Base-by-base conservation (phyloP, 1,139 yeast genomes). In the Keqinozyma sinolaborantium region DNA sequence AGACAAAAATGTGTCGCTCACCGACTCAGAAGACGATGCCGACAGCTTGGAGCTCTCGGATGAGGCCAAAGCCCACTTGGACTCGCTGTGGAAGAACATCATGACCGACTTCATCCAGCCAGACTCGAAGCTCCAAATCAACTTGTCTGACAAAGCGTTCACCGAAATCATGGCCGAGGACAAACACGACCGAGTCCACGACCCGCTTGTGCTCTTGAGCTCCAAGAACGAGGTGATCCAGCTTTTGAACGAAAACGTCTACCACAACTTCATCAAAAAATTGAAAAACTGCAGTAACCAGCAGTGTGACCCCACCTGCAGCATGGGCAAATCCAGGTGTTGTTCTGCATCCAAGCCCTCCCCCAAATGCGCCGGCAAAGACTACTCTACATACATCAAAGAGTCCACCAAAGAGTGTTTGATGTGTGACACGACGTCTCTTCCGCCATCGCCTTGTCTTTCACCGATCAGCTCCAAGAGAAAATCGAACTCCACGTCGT, bases 221-320 rank as follows among this genome's bases (percentile, higher is more conserved):
- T 73, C 76, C 3, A 65, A 65, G 40, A 57, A 59, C 32, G 73
- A 70, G 30, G 64, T 68, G 5, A 32, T 69, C 16, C 70, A 64
- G 36, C 39, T 73, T 16, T 45, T 73, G 23, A 58, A 70, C 37
- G 78, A 71, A 41, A 73, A 72, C 40, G 71, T 61, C 4, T 70
- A 67, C 39, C 35, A 40, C 29, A 34, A 40, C 29, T 40, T 41
- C 33, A 29, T 41, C 20, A 45, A 42, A 21, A 32, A 35, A 24
- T 25, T 32, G 9, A 40, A 35, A 25, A 15, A 11, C 14, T 29
- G 35, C 24, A 21, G 28, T 4, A 27, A 30, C 6, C 21, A 23
- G 10, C 13, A 9, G 3, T 26, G 36, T 6, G 38, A 42, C 32
- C 28, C 23, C 4, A 27, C 29, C 21, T 44, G 44, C 29, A 23